Base-by-base conservation (phyloP, 2,329 filamentous ascomycete genomes). In the Coniochaeta pulveracea region DNA sequence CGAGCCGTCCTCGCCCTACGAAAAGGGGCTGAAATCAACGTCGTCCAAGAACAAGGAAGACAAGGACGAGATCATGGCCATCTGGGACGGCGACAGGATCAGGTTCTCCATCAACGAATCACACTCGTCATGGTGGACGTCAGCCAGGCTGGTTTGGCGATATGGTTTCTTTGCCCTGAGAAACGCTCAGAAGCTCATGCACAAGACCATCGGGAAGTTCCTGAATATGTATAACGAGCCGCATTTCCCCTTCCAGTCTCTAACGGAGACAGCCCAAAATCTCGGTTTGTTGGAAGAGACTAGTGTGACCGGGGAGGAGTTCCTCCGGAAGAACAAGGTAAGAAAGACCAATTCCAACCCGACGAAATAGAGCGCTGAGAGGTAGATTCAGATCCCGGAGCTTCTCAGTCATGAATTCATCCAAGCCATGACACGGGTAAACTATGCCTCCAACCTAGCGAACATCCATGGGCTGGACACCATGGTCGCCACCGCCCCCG, bases 381-480 rank as follows among this genome's bases (percentile, higher is more conserved):
- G n/a, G n/a, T n/a, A n/a, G n/a, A 12, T 17, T 2, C 23, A 76
- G 47, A 76, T 95, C 36, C 64, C 70, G 16, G 60, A 65, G 0
- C 51, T 62, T 1, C 96, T 93, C 51, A 66, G 78, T 0, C 72
- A 73, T 10, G 85, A 98, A 33, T 74, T 98, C 30, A 75, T 96
- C 17, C 89, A 96, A 57, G 85, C 89, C 2, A 82, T 78, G 37
- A 95, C 91, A 1, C 72, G 91, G 14, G 89, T 95, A 41, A 96
- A 96, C 55, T 98, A 95, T 57, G 91, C 83, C 1, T 85, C 88
- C 31, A 95, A 96, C 45, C 57, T 96, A 10, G 72, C 65, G n/a
- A 63, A 76, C 22, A 91, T 96, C 30, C 88, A 96, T 48, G 91
- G 85, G 0, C 59, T 98, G 1, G 85, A 93, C 47, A 76, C 88